Base-by-base conservation (phyloP, 192 early-diverging fungal genomes). In the Backusella mclennaniae region DNA sequence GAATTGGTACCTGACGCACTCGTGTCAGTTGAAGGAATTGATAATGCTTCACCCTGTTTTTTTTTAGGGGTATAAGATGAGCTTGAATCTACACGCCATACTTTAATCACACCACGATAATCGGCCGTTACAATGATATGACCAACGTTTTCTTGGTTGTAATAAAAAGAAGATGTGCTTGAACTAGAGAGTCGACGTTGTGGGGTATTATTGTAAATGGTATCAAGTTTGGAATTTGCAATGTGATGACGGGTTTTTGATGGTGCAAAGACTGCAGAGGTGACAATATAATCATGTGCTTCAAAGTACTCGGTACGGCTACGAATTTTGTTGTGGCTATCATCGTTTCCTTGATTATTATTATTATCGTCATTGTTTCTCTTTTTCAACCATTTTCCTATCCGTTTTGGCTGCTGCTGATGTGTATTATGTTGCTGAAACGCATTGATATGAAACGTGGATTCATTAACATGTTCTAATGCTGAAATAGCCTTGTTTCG, bases 61-160 rank as follows among this genome's bases (percentile, higher is more conserved):
- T 23, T 39, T 21, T n/a, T 35, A 0, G 68, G 11, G 15, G 31
- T 67, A 26, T 19, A 70, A 66, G n/a, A 38, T 35, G 70, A 44
- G 1, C 78, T 75, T 67, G 76, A 85, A 73, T 92, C 92, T 35
- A 88, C 85, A 66, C 90, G 87, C 82, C 88, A 93, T 31, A 93
- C 87, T 36, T 87, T 86, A 70, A 93, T 90, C 35, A 78, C 75
- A 66, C 90, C 92, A 38, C 73, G 73, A 17, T 85, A 87, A 74
- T 91, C 92, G 8, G 90, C 87, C 9, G 89, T 87, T 35, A 90
- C 84, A 56, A 93, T 91, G 14, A 93, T 92, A 19, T 87, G 80
- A 3, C 85, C 82, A 31, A 74, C 80, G 46, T 78, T 41, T 31
- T 71, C 70, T n/a, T 39, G 11, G 29, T 71, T 71, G 31, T 39